Percentiles rank a stretch among this genome's conserved stretches.
Evolutionary conservation across 257 asterid species (phyloP).

Genomic region (Nicotiana knightiana): DNA sequence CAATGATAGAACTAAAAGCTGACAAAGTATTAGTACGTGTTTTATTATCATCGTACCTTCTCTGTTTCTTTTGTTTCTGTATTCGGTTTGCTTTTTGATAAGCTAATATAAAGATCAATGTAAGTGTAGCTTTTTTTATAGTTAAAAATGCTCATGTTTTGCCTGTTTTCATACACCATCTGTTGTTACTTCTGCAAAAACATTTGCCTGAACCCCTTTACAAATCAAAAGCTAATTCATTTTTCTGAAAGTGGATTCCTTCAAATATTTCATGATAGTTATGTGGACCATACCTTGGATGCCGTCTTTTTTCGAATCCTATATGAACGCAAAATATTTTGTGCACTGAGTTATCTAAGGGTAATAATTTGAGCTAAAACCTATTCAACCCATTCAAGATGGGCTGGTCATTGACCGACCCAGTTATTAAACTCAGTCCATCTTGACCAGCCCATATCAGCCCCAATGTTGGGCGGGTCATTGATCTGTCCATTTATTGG

Average conservation of each 20-base stretch:
- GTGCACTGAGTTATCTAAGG: too few relatives aligned
- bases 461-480: too few relatives aligned
- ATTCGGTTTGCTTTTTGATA: neutral
- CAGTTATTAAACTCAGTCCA: too few relatives aligned
- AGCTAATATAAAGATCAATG: neutral
- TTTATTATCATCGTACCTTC: neutral
- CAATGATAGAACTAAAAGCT: neutral
- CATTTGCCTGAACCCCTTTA: neutral
- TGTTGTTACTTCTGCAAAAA: neutral
- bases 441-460: too few relatives aligned
- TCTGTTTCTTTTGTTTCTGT: neutral
- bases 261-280: neutral
- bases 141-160: neutral
- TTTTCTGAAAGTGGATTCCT: slow-evolving; percentile 1
- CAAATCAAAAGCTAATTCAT: neutral
- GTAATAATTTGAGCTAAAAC: too few relatives aligned
- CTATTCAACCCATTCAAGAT: too few relatives aligned
- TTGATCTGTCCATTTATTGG: too few relatives aligned
- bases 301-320: too few relatives aligned
- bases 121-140: neutral
- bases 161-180: neutral
- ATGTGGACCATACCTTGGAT: neutral
- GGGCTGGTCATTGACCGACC: too few relatives aligned
- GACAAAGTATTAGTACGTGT: neutral
- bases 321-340: too few relatives aligned